A percentile compares a stretch with the other conserved stretches of the same genome.
Evolutionary conservation across 495 filamentous ascomycete species (phyloP).

Genomic region (Neurospora cerealis): DNA sequence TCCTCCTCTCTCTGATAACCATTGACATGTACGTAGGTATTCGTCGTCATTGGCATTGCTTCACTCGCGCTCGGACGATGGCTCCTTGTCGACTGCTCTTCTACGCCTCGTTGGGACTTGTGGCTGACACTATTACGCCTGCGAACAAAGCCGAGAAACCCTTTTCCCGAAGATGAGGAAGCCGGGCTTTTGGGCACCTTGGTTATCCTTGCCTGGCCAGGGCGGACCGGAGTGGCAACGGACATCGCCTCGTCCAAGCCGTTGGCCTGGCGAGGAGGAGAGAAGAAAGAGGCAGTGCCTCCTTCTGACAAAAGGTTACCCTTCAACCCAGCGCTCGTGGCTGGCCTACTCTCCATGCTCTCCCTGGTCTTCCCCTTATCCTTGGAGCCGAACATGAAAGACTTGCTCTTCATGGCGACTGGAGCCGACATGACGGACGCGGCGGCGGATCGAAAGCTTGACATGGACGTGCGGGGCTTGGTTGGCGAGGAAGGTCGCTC

Average conservation of each 20-base stretch:
- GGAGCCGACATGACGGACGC: not conserved
- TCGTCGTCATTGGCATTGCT: not conserved
- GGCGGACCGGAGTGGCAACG: not conserved
- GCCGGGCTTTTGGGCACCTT: not conserved
- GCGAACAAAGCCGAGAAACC: not conserved
- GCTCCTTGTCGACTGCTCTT: not conserved
- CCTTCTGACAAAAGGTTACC: not conserved
- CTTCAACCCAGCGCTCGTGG: not conserved
- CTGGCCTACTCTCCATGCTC: not conserved
- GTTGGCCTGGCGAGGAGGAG: not conserved
- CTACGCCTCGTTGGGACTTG: not conserved
- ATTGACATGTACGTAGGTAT: not conserved
- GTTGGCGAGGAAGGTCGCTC: not conserved
- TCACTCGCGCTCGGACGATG: conserved; percentile 1
- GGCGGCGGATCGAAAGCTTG: conserved; percentile 1
- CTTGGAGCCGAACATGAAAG: not conserved
- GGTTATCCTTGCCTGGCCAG: not conserved
- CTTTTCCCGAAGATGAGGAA: not conserved
- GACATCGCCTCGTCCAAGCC: not conserved
- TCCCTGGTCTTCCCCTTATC: not conserved
- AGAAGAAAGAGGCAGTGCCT: not conserved
- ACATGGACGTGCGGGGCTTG: conserved; percentile 5
- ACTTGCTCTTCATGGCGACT: not conserved
- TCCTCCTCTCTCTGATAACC: not conserved
- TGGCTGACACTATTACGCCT: not conserved